Conservation (phyloP, 257 asterid genomes). For the Solanum virginianum region DNA sequence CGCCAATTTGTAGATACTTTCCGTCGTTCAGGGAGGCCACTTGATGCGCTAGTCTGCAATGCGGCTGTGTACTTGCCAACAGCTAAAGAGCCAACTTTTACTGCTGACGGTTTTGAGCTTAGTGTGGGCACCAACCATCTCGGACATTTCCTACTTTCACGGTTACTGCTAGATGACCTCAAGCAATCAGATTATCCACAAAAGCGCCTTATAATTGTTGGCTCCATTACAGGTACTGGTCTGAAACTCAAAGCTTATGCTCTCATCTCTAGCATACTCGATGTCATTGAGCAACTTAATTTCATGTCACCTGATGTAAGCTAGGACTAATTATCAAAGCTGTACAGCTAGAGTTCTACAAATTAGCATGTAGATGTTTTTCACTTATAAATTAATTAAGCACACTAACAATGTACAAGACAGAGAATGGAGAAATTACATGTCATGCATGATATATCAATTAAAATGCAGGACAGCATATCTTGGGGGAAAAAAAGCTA, state of each 20-base stretch:
- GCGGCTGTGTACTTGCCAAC: constrained; percentile 89
- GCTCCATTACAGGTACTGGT: constrained; percentile 73
- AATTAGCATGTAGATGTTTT: background rate
- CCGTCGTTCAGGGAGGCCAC: constrained; percentile 46
- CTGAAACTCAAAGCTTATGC: background rate
- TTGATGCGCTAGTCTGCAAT: constrained; percentile 82
- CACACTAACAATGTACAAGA: background rate
- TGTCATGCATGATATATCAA: background rate
- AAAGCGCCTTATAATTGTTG: constrained; percentile 83
- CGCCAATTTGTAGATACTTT: constrained; percentile 72
- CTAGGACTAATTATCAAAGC: background rate
- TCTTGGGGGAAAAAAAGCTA: background rate
- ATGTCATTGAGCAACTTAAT: background rate
- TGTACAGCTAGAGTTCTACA: background rate
- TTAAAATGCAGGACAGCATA: background rate
- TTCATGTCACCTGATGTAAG: background rate
- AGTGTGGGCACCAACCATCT: constrained; percentile 94
- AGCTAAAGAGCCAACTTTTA: constrained; percentile 69
- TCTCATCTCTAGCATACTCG: background rate
- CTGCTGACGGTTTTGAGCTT: constrained; percentile 85
- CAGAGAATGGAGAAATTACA: background rate
- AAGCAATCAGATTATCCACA: constrained; percentile 64
- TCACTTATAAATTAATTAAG: background rate
- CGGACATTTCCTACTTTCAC: constrained; percentile 82
- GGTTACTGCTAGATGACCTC: constrained; percentile 76